phyloP scores from a whole-genome alignment of 345 rosid species.

The Heritiera littoralis region DNA sequence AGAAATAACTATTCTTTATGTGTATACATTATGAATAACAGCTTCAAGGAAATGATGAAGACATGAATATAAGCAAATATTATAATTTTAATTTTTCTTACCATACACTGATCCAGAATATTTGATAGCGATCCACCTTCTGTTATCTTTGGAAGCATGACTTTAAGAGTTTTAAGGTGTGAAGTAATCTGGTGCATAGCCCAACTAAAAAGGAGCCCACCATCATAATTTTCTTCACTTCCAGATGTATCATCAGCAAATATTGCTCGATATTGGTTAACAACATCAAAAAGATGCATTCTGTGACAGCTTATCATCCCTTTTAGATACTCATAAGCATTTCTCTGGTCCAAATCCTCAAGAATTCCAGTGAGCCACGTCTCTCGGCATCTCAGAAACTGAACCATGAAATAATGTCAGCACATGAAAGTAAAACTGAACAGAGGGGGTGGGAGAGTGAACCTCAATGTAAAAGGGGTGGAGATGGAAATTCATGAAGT shows the following conservation, averaged over 20 bases:
- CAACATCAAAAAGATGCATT: constrained; percentile 91
- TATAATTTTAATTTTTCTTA: constrained; percentile 32
- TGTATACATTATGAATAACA: neutral
- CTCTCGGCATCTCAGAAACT: constrained; percentile 97
- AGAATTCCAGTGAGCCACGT: constrained; percentile 98
- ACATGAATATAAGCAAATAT: constrained; percentile 7
- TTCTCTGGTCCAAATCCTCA: constrained; percentile 88
- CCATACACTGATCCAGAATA: constrained; percentile 96
- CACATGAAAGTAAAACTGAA: constrained; percentile 4
- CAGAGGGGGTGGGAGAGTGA: neutral
- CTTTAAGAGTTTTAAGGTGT: constrained; percentile 88
- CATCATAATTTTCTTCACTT: constrained; percentile 89
- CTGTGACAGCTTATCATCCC: constrained; percentile 91
- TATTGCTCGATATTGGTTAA: constrained; percentile 94
- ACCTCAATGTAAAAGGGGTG: neutral
- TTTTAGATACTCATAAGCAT: constrained; percentile 86
- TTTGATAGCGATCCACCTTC: constrained; percentile 95
- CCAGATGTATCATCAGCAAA: constrained; percentile 97
- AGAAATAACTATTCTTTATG: neutral
- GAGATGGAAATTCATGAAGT: neutral
- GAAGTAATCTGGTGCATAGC: constrained; percentile 98
- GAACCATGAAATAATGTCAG: constrained; percentile 36
- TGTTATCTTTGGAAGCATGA: constrained; percentile 94
- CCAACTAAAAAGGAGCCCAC: constrained; percentile 97
- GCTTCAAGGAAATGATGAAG: constrained; percentile 13